These are phyloP conservation scores for Apiospora saccharicola DNA, from an alignment of 2,329 filamentous ascomycete species.

Conservation along the genomic window DNA sequence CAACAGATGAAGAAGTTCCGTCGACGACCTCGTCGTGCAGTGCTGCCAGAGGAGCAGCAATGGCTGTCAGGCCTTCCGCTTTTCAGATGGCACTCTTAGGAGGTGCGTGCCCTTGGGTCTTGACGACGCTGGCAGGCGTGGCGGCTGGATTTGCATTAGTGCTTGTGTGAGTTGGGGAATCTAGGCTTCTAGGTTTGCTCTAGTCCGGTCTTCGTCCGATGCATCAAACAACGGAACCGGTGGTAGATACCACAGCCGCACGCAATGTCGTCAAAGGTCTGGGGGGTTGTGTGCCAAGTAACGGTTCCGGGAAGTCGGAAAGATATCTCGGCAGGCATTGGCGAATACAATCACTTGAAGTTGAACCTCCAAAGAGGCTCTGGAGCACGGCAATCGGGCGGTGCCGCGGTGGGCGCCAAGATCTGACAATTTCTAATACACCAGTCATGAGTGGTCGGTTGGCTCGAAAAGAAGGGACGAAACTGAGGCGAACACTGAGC, in stretches of 20 bases:
- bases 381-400: not conserved
- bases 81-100: not conserved
- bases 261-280: not conserved
- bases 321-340: not conserved
- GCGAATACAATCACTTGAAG: not conserved
- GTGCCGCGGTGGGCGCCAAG: not conserved
- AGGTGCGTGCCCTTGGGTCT: not conserved
- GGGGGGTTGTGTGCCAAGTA: not conserved
- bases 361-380: not conserved
- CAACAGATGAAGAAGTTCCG: not conserved
- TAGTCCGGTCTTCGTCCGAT: slow-evolving; percentile 8
- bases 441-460: not conserved
- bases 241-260: not conserved
- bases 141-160: slow-evolving; percentile 12
- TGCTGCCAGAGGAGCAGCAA: not conserved
- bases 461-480: not conserved
- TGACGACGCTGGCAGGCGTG: not conserved
- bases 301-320: not conserved
- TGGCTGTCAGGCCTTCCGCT: not conserved
- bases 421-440: slow-evolving; percentile 8
- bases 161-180: not conserved
- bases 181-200: not conserved
- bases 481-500: not conserved
- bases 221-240: not conserved
- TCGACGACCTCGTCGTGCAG: not conserved